Conservation (phyloP, 2,329 filamentous ascomycete genomes). For the Fusarium torulosum region DNA sequence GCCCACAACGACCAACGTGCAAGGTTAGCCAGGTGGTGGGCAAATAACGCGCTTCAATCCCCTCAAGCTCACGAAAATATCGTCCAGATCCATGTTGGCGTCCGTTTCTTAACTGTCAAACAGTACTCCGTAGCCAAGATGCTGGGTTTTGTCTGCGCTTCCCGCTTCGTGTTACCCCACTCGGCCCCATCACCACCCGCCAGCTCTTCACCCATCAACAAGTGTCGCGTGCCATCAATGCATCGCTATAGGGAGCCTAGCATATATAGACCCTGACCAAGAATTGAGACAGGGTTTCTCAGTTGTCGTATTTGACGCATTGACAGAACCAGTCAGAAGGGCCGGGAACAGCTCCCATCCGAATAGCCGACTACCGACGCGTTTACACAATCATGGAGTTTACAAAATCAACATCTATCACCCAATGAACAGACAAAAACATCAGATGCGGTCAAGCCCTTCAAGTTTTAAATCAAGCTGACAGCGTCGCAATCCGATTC, state of each 20-base stretch:
- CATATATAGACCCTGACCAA: background rate
- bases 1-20: too few relatives aligned
- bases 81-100: too few relatives aligned
- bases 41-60: too few relatives aligned
- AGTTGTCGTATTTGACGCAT: background rate
- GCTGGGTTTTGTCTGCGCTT: background rate
- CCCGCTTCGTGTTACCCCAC: background rate
- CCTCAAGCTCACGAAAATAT: too few relatives aligned
- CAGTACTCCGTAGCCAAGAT: background rate
- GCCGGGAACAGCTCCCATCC: background rate
- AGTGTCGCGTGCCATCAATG: background rate
- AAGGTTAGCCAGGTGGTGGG: too few relatives aligned
- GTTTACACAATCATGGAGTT: background rate
- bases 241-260: background rate
- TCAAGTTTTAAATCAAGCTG: background rate
- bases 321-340: background rate
- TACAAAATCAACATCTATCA: background rate
- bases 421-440: background rate
- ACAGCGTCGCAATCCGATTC: constrained; percentile 3
- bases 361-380: background rate
- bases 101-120: background rate
- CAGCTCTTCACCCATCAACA: background rate
- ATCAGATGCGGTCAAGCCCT: background rate
- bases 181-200: background rate
- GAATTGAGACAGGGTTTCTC: background rate